phyloP scores from a whole-genome alignment of 164 flowering plant genomes.

The Magnolia kwangsiensis region DNA sequence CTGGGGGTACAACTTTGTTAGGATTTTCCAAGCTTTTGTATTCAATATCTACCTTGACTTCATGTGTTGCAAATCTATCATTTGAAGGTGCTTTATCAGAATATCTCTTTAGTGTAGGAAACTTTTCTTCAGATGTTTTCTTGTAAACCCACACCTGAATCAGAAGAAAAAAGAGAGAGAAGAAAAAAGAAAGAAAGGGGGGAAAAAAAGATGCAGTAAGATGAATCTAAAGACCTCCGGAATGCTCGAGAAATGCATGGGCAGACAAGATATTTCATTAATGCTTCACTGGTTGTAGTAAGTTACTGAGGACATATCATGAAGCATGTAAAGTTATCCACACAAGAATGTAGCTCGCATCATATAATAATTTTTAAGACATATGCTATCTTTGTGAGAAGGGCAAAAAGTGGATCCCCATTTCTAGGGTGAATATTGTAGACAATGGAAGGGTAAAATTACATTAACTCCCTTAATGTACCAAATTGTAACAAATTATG shows the following conservation, averaged over 20 bases:
- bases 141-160: conserved; percentile 94
- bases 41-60: conserved; percentile 85
- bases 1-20: conserved; percentile 74
- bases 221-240: conserved; percentile 1
- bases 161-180: not conserved
- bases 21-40: conserved; percentile 66
- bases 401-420: not conserved
- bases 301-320: not conserved
- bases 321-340: not conserved
- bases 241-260: conserved; percentile 2
- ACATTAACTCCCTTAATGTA: not conserved
- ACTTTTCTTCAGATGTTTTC: conserved; percentile 82
- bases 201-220: conserved; percentile 4
- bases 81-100: conserved; percentile 88
- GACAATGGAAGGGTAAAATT: not conserved
- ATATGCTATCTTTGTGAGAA: not conserved
- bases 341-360: not conserved
- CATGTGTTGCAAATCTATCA: conserved; percentile 86
- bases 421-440: not conserved
- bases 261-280: not conserved
- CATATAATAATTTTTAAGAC: not conserved
- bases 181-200: not conserved
- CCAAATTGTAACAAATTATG: not conserved
- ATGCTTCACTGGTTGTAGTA: not conserved
- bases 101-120: conserved; percentile 82